phyloP scores from a whole-genome alignment of 2,329 filamentous ascomycete species.

The Furcasterigmium sp. region DNA sequence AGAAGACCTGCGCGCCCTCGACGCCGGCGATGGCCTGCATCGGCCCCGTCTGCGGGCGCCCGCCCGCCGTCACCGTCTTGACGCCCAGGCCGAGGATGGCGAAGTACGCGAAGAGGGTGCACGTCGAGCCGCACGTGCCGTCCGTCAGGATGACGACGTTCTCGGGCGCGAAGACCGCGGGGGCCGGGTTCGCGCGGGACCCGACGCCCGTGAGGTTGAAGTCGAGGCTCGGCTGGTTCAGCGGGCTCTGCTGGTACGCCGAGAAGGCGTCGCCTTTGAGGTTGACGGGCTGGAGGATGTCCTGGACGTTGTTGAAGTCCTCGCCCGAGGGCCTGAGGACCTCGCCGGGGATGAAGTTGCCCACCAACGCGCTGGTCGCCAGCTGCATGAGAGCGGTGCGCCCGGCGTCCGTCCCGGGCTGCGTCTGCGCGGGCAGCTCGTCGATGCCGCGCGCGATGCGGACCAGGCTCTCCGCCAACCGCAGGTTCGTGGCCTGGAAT shows the following conservation, averaged over 20 bases:
- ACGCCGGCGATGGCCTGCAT: slow-evolving; percentile 46
- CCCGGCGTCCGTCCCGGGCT: slow-evolving; percentile 28
- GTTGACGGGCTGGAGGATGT: slow-evolving; percentile 24
- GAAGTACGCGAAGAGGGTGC: slow-evolving; percentile 49
- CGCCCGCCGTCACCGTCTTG: slow-evolving; percentile 42
- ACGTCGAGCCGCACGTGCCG: slow-evolving; percentile 50
- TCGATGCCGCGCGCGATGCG: slow-evolving; percentile 33
- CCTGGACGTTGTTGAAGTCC: slow-evolving; percentile 19
- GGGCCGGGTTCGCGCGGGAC: slow-evolving; percentile 30
- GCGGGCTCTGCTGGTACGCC: slow-evolving; percentile 35
- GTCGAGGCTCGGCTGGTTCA: slow-evolving; percentile 22
- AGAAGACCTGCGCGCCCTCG: slow-evolving; percentile 36
- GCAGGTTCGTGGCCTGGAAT: slow-evolving; percentile 45
- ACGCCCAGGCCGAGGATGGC: slow-evolving; percentile 44
- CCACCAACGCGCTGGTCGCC: slow-evolving; percentile 35
- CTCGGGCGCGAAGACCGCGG: slow-evolving; percentile 43
- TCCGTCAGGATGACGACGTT: slow-evolving; percentile 50
- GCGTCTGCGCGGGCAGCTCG: slow-evolving; percentile 18
- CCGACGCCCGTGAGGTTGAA: slow-evolving; percentile 38
- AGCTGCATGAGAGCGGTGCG: slow-evolving; percentile 38
- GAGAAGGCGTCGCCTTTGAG: slow-evolving; percentile 44
- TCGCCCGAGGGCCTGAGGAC: slow-evolving; percentile 34
- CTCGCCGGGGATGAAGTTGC: slow-evolving; percentile 39
- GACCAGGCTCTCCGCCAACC: slow-evolving; percentile 40
- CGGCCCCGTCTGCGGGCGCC: slow-evolving; percentile 31